Conservation (phyloP, 768 basidiomycete species). For the Boletus patriciae region DNA sequence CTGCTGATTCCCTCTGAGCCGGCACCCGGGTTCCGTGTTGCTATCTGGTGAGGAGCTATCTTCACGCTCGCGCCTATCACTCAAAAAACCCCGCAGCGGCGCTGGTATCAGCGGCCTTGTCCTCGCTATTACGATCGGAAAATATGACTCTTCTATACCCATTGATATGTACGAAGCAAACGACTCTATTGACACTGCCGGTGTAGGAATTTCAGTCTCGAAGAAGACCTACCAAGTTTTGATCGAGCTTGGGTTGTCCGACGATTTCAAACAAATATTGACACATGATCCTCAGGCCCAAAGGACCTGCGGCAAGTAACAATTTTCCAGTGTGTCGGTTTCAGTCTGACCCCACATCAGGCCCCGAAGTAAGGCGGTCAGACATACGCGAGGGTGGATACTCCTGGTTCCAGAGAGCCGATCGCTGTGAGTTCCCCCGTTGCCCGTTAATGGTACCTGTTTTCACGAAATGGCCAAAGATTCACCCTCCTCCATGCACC, state of each 20-base stretch:
- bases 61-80: not conserved
- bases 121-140: constrained; percentile 40
- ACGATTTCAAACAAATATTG: constrained; percentile 30
- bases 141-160: constrained; percentile 33
- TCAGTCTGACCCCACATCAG: not conserved
- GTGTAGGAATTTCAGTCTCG: constrained; percentile 49
- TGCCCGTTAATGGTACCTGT: not conserved
- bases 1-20: not conserved
- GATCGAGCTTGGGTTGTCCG: constrained; percentile 42
- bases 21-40: constrained; percentile 17
- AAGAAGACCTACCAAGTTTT: constrained; percentile 46
- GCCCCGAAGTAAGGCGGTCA: constrained; percentile 11
- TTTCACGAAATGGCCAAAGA: constrained; percentile 1
- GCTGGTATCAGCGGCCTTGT: constrained; percentile 19
- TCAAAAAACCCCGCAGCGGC: constrained; percentile 29
- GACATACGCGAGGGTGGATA: constrained; percentile 24
- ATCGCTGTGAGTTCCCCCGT: no score
- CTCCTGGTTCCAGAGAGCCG: no score
- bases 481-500: constrained; percentile 16
- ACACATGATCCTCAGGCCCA: constrained; percentile 8
- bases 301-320: constrained; percentile 14
- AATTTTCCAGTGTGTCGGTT: not conserved
- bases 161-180: constrained; percentile 50
- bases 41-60: constrained; percentile 18
- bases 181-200: constrained; percentile 38